Percentiles rank a stretch among this genome's conserved stretches.
Conservation (phyloP, 805 yeast genomes). For the Pichia sporocuriosa region DNA sequence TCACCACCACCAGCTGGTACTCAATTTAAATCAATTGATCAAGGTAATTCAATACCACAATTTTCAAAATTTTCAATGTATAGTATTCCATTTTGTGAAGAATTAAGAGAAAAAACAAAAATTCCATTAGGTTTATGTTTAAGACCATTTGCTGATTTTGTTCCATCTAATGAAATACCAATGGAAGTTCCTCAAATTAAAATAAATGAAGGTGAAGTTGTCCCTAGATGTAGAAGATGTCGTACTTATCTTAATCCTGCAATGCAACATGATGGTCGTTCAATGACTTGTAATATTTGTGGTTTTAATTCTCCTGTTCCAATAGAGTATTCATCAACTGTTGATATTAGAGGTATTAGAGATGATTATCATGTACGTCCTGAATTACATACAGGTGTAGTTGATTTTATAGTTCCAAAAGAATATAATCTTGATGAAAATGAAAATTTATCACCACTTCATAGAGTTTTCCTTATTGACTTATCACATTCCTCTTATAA, state of each 20-base stretch:
- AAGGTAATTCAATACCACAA: slow-evolving; percentile 79
- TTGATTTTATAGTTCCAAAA: slow-evolving; percentile 74
- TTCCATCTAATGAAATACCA: slow-evolving; percentile 38
- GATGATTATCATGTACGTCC: slow-evolving; percentile 60
- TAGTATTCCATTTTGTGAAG: slow-evolving; percentile 70
- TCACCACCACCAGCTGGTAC: slow-evolving; percentile 81
- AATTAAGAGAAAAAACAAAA: slow-evolving; percentile 57
- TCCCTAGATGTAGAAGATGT: slow-evolving; percentile 89
- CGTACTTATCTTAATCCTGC: slow-evolving; percentile 84
- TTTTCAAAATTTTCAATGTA: slow-evolving; percentile 75
- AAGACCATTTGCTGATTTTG: slow-evolving; percentile 73
- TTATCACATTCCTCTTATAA: slow-evolving; percentile 65
- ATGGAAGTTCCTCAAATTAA: slow-evolving; percentile 58
- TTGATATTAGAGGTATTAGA: slow-evolving; percentile 56
- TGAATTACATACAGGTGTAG: slow-evolving; percentile 76
- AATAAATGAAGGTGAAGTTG: slow-evolving; percentile 49
- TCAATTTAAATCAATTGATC: slow-evolving; percentile 64
- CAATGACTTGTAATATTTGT: slow-evolving; percentile 82
- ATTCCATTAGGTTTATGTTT: slow-evolving; percentile 78
- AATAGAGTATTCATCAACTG: slow-evolving; percentile 53
- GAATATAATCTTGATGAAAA: slow-evolving; percentile 48
- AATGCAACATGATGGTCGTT: slow-evolving; percentile 58
- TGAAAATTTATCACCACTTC: slow-evolving; percentile 5
- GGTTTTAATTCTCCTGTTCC: slow-evolving; percentile 67
- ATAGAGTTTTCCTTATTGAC: slow-evolving; percentile 53